Evolutionary conservation across 345 rosid genomes (phyloP), one percentile per base, ranked within the genome.

Genomic region (Eucalyptus viminalis): DNA sequence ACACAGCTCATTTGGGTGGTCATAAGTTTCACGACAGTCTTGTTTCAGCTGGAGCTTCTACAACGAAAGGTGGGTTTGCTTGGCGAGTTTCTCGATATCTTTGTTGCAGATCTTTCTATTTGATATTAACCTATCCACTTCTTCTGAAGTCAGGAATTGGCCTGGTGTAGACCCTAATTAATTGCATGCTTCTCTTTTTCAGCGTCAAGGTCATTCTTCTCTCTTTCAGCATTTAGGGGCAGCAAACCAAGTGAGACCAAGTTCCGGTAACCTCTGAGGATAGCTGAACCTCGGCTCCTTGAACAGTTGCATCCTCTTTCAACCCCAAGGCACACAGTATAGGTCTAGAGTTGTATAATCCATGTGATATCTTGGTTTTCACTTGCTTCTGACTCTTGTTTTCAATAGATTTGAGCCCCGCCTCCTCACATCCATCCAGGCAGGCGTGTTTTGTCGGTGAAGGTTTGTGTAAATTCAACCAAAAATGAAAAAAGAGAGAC

Each of bases 131-230:
- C 49, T 21, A 19, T 49, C 86, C 14, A 5, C 86, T 29, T 49
- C 21, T 80, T 40, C 88, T 67, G 50, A 29, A 49, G 31, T 51
- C 45, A 17, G 31, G 44, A 88, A 72, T 88, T 25, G 65, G 15
- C 49, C 50, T 11, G 15, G 49, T 62, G 50, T 85, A 31, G n/a
- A 60, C 13, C 58, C 14, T 43, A 76, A 60, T 31, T 14, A 29
- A 14, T 22, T 67, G 86, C 80, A 27, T 89, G 76, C n/a, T 81
- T 56, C 53, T 88, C 86, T 90, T 81, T 91, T 90, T 87, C 94
- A 94, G 97, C 91, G 50, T 58, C 96, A 43, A 93, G 95, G 94
- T 95, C 97, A 49, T 95, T 95, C 94, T 95, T 95, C 93, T 95
- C 96, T 80, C 96, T 95, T 88, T 94, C 97, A 86, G 96, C 96